Evolutionary conservation across 495 filamentous ascomycete genomes (phyloP).

Genomic region (Neurospora africana): DNA sequence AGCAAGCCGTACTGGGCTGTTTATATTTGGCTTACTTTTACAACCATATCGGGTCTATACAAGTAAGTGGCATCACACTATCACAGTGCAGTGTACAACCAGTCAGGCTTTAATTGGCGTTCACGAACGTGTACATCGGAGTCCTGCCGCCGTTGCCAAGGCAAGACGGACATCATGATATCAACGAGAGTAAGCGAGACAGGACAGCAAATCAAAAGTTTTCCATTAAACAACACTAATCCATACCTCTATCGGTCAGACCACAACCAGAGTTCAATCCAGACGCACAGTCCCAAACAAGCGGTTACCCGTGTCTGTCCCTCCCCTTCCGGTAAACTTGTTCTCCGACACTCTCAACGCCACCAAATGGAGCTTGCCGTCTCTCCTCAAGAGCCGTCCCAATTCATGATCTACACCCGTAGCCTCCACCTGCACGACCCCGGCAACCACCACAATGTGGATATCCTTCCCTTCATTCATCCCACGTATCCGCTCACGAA

Average conservation of each 20-base stretch:
- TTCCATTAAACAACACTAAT: neutral
- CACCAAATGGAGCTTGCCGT: slow-evolving; percentile 31
- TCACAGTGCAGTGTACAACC: neutral
- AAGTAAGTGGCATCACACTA: no score
- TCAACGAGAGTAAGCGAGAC: neutral
- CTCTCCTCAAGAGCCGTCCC: slow-evolving; percentile 14
- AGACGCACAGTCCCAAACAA: slow-evolving; percentile 46
- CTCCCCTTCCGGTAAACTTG: slow-evolving; percentile 41
- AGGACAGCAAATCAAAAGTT: neutral
- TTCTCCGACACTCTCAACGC: slow-evolving; percentile 46
- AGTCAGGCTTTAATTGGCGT: neutral
- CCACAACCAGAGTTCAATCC: slow-evolving; percentile 1
- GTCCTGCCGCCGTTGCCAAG: neutral
- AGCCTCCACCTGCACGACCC: slow-evolving; percentile 41
- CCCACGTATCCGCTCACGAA: slow-evolving; percentile 40
- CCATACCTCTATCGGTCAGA: neutral
- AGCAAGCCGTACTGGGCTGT: no score
- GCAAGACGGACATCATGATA: neutral
- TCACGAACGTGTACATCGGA: neutral
- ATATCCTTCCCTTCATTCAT: slow-evolving; percentile 21
- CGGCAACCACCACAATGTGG: slow-evolving; percentile 46
- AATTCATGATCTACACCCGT: slow-evolving; percentile 18
- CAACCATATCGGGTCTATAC: no score
- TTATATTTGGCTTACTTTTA: no score
- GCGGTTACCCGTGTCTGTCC: slow-evolving; percentile 49